A percentile compares a stretch with the other conserved stretches of the same genome.
phyloP scores from a whole-genome alignment of 2,329 filamentous ascomycete species.

The Talaromyces verruculosus region DNA sequence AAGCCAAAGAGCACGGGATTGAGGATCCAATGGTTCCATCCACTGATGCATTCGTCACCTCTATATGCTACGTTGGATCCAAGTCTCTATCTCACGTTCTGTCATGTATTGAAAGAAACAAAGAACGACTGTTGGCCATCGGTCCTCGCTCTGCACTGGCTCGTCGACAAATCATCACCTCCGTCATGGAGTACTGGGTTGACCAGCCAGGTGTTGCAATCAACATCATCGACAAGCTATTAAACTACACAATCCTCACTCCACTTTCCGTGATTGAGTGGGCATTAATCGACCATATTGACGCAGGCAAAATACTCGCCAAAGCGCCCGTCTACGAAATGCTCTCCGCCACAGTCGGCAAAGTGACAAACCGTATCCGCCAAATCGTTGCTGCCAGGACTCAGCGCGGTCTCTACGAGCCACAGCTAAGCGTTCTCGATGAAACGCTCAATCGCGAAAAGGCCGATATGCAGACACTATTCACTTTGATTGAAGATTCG shows the following conservation, averaged over 20 bases:
- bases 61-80: slow-evolving; percentile 87
- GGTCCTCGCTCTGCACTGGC: slow-evolving; percentile 73
- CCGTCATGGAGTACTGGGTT: slow-evolving; percentile 89
- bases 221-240: slow-evolving; percentile 90
- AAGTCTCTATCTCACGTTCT: slow-evolving; percentile 96
- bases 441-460: slow-evolving; percentile 69
- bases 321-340: slow-evolving; percentile 83
- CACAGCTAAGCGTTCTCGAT: slow-evolving; percentile 60
- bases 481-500: slow-evolving; percentile 76
- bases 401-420: slow-evolving; percentile 55
- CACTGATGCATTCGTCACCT: slow-evolving; percentile 90
- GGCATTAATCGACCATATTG: slow-evolving; percentile 69
- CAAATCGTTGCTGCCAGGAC: slow-evolving; percentile 69
- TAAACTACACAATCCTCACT: slow-evolving; percentile 94
- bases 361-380: slow-evolving; percentile 82
- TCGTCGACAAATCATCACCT: slow-evolving; percentile 82
- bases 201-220: slow-evolving; percentile 89
- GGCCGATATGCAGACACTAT: slow-evolving; percentile 73
- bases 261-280: slow-evolving; percentile 85
- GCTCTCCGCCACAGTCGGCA: slow-evolving; percentile 81
- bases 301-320: slow-evolving; percentile 67
- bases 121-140: slow-evolving; percentile 79
- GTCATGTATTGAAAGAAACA: slow-evolving; percentile 91
- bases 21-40: slow-evolving; percentile 77
- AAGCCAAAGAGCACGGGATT: slow-evolving; percentile 67